Evolutionary conservation across 164 flowering plant genomes (phyloP), one percentile per base, ranked within the genome.

Genomic region (Nelumbo lutea): DNA sequence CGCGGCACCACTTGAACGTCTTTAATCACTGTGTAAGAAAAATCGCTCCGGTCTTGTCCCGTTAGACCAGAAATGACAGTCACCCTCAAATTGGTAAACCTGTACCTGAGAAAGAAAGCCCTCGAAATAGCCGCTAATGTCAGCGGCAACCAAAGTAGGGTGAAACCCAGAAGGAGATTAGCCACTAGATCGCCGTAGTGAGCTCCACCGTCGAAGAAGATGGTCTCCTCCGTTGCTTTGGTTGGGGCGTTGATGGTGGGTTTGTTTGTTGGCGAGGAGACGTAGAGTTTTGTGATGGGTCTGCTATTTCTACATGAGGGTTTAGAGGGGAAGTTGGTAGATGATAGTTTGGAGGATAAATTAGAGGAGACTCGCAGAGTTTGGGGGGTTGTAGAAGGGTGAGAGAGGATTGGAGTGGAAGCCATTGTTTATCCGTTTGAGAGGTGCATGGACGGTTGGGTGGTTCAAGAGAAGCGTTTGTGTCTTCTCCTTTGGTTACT

Each of bases 1-100:
- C 98, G 80, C 5, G 98, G 98, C 71, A 94, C 98, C 62, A 94
- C 98, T 76, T 94, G 87, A 7, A 94, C 98, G 62, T 94, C 96
- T 70, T 83, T 90, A 42, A 94, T 82, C 76, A 84, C 93, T 46
- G 79, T 76, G 75, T 91, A 94, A 5, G 88, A 75, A 78, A 94
- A 94, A 53, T 50, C 55, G 10, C 9, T 51, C 55, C 13, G 5
- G 13, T 51, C 55, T 51, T 51, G 55, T 7, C 55, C 10, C 5
- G 13, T 51, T 51, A 51, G 73, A 39, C 98, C 98, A 1, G 98
- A 94, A 2, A 94, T 83, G 3, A 94, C 97, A 1, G 95, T 90
- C 39, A 94, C 98, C 78, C 98, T 79, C 77, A 90, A 75, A 72
- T 88, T 82, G 7, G 97, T 94, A 79, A 94, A 94, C 79, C 98